Evolutionary conservation across 2,329 filamentous ascomycete species (phyloP), one percentile per base, ranked within the genome.

Genomic region (Pestalotiopsis fici): DNA sequence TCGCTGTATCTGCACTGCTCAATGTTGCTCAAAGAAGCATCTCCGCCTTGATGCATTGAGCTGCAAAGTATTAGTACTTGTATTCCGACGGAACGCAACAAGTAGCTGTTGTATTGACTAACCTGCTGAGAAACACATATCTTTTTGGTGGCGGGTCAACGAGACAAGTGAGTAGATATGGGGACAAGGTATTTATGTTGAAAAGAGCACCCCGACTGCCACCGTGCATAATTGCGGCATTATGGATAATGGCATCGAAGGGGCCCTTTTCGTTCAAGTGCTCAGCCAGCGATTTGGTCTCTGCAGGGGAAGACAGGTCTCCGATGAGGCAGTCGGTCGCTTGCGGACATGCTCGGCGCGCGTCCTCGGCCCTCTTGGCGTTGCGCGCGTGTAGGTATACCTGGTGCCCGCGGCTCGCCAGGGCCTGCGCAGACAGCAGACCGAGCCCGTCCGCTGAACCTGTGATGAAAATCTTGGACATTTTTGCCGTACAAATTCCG

Each of bases 391-490:
- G 87, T 0, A 89, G 79, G 56, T 84, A 81, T 21, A 90, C 86
- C 4, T 82, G 78, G 75, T 90, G 87, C 57, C 87, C 87, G 65
- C 82, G 80, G 3, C 82, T 76, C 60, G 83, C 71, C 31, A 89
- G 83, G 6, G 80, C 78, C 67, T 83, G 80, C 47, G 87, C 87
- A 1, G 86, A 82, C 1, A 82, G 77, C 27, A 80, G 81, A 65
- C 87, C 87, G 39, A 89, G 81, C 68, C 87, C 87, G 72, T 89
- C 87, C 13, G 84, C 83, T 25, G 86, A 88, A 59, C 87, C 87
- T 9, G 87, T 89, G 68, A 90, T 87, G 66, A 74, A 71, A 55
- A 71, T 71, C 23, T 68, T 72, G 18, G 68, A 65, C 70, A 72
- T 73, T 59, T 62, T 71, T 62, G 6, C 13, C 15, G n/a, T 6